These are phyloP conservation scores for Capsicum rhomboideum DNA, from an alignment of 257 asterid species.

Conservation along the genomic window DNA sequence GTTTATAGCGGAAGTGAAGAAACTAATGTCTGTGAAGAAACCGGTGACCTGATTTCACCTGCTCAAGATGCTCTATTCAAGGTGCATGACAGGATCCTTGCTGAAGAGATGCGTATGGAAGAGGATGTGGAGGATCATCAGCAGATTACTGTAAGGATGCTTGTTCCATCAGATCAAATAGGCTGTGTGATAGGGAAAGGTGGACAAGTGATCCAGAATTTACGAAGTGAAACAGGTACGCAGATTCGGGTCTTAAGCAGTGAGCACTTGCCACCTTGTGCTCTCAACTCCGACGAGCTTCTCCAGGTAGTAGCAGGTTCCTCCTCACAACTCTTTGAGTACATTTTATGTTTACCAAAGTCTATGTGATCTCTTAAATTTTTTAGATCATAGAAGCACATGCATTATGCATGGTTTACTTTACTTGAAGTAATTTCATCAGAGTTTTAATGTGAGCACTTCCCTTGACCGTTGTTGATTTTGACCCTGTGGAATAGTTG, in stretches of 20 bases:
- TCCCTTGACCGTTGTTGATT: neutral
- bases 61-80: slow-evolving; percentile 83
- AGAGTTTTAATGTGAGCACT: neutral
- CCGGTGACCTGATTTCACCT: slow-evolving; percentile 48
- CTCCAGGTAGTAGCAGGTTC: slow-evolving; percentile 48
- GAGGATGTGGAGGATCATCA: slow-evolving; percentile 43
- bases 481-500: neutral
- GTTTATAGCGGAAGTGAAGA: slow-evolving; percentile 68
- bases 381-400: neutral
- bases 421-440: neutral
- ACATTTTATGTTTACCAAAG: neutral
- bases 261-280: slow-evolving; percentile 91
- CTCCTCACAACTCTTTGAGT: neutral
- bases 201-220: slow-evolving; percentile 37
- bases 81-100: slow-evolving; percentile 65
- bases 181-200: slow-evolving; percentile 56
- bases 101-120: slow-evolving; percentile 51
- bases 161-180: slow-evolving; percentile 49
- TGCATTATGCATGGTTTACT: neutral
- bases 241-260: slow-evolving; percentile 72
- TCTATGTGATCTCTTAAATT: neutral
- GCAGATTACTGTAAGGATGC: slow-evolving; percentile 42
- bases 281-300: slow-evolving; percentile 74
- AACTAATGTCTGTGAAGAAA: slow-evolving; percentile 51
- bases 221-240: slow-evolving; percentile 59